phyloP scores from a whole-genome alignment of 2,329 filamentous ascomycete genomes.

The Hypoxylon rubiginosum region DNA sequence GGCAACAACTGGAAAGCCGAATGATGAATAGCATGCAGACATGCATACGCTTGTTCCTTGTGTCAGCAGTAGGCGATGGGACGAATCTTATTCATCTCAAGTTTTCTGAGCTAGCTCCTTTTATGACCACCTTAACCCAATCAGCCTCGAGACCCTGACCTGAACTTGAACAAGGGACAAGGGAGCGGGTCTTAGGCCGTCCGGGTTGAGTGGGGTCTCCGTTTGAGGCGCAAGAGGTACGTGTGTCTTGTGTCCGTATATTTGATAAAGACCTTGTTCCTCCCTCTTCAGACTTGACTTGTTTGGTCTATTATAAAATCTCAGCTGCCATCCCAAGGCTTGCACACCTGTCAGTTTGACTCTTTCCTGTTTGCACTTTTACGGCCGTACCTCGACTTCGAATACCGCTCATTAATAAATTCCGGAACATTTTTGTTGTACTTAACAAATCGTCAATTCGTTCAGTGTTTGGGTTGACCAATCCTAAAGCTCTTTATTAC shows the following conservation, averaged over 20 bases:
- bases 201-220: constrained; percentile 38
- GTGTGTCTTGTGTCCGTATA: constrained; percentile 14
- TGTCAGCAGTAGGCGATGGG: constrained; percentile 24
- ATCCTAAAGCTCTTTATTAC: background rate
- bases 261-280: constrained; percentile 31
- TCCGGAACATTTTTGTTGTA: constrained; percentile 1
- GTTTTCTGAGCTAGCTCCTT: constrained; percentile 9
- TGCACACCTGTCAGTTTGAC: background rate
- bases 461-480: background rate
- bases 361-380: background rate
- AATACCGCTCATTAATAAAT: constrained; percentile 1
- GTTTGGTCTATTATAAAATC: constrained; percentile 31
- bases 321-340: background rate
- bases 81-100: constrained; percentile 34
- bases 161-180: background rate
- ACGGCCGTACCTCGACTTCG: constrained; percentile 5
- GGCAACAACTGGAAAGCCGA: no score
- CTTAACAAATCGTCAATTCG: constrained; percentile 1
- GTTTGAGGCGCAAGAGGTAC: constrained; percentile 34
- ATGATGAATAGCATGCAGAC: no score
- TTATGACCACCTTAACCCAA: constrained; percentile 6
- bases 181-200: constrained; percentile 12
- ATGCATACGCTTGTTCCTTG: background rate
- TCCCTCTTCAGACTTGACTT: constrained; percentile 35
- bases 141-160: background rate